Evolutionary conservation across 2,329 filamentous ascomycete species (phyloP).

Genomic region (Periconia sp.): DNA sequence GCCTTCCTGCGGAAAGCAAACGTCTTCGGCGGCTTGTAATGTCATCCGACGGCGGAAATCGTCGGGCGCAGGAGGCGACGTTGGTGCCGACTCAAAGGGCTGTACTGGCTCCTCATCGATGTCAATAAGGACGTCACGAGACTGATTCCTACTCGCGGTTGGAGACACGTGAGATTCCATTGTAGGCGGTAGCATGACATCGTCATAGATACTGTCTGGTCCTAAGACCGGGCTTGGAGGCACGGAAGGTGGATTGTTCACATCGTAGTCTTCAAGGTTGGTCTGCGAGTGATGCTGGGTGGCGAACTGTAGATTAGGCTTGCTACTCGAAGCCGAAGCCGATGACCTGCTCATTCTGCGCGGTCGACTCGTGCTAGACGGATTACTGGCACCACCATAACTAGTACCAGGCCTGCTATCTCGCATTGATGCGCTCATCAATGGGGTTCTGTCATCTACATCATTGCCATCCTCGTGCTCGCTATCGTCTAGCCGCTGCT

Average conservation of each 20-base stretch:
- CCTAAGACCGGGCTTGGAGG: slow-evolving; percentile 64
- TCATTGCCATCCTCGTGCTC: slow-evolving; percentile 55
- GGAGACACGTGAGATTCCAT: slow-evolving; percentile 45
- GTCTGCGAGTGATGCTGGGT: slow-evolving; percentile 36
- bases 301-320: slow-evolving; percentile 32
- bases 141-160: slow-evolving; percentile 20
- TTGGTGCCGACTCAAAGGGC: slow-evolving; percentile 52
- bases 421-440: slow-evolving; percentile 53
- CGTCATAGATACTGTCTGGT: slow-evolving; percentile 60
- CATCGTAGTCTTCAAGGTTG: slow-evolving; percentile 58
- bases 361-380: slow-evolving; percentile 37
- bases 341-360: slow-evolving; percentile 41
- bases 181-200: slow-evolving; percentile 74
- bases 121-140: slow-evolving; percentile 57
- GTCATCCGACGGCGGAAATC: slow-evolving; percentile 46
- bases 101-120: slow-evolving; percentile 53
- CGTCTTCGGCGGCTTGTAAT: slow-evolving; percentile 78
- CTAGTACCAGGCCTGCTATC: slow-evolving; percentile 39
- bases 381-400: slow-evolving; percentile 38
- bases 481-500: slow-evolving; percentile 50
- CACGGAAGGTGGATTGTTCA: slow-evolving; percentile 70
- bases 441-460: slow-evolving; percentile 60
- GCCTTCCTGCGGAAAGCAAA: slow-evolving; percentile 84
- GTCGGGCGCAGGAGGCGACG: slow-evolving; percentile 29
- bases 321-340: slow-evolving; percentile 35